These are phyloP conservation scores for Hyaloscypha finlandica DNA, from an alignment of 495 filamentous ascomycete genomes.

Conservation along the genomic window DNA sequence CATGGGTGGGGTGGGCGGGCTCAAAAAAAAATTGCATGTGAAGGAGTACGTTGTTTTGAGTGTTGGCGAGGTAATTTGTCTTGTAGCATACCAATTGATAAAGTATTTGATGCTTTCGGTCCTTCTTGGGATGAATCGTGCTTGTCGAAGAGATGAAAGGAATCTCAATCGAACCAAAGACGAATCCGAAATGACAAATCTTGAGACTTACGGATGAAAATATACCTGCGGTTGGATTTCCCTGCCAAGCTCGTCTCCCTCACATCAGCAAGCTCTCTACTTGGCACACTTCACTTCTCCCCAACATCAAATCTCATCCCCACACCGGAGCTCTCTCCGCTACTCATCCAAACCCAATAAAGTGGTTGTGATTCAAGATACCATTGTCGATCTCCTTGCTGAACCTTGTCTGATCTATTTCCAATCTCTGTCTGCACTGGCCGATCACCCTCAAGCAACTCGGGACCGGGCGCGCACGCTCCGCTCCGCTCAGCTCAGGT, in stretches of 20 bases:
- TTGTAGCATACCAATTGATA: not conserved
- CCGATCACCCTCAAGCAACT: not conserved
- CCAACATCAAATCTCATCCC: too few relatives aligned
- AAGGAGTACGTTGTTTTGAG: constrained; percentile 2
- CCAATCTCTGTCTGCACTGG: not conserved
- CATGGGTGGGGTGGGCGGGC: not conserved
- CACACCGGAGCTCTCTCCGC: not conserved
- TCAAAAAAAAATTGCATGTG: constrained; percentile 9
- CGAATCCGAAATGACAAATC: too few relatives aligned
- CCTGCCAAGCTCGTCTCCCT: too few relatives aligned
- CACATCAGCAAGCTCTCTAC: too few relatives aligned
- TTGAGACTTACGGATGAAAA: too few relatives aligned
- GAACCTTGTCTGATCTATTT: not conserved
- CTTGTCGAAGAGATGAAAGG: not conserved
- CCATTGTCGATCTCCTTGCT: not conserved
- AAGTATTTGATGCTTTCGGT: not conserved
- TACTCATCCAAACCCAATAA: not conserved
- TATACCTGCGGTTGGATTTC: too few relatives aligned
- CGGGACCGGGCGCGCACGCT: not conserved
- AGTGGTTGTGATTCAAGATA: not conserved
- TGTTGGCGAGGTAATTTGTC: constrained; percentile 2
- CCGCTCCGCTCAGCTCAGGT: not conserved
- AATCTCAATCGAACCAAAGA: too few relatives aligned
- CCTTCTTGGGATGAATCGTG: not conserved
- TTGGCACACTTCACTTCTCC: too few relatives aligned